Base-by-base conservation (phyloP, 2,329 filamentous ascomycete genomes). In the Fusarium buharicum region DNA sequence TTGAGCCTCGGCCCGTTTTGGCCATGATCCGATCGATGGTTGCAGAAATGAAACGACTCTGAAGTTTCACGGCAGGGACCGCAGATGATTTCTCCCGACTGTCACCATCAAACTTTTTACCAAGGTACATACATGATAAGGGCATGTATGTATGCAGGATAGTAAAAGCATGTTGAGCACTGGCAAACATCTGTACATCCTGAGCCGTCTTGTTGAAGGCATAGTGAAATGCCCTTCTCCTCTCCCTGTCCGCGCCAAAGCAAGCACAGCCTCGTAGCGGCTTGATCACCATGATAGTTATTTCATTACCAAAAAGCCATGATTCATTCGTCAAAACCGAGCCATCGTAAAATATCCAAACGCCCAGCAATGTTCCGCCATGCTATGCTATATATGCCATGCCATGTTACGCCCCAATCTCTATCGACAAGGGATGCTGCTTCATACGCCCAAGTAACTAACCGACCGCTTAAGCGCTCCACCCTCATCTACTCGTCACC, bases 401-500 rank as follows among this genome's bases (percentile, higher is more conserved):
- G 56, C 47, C n/a, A n/a, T n/a, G n/a, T n/a, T 31, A 57, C 46
- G 48, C 37, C 61, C n/a, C 40, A 37, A 37, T 24, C 22, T 24
- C 22, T 24, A 24, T 8, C 22, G 22, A 8, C 40, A 18, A 55
- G 46, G 13, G 30, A 33, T 33, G 30, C 40, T 62, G 37, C 44
- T 47, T 50, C 28, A 46, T 46, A 50, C 50, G 40, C 33, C 47
- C 49, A 30, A 34, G 45, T n/a, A 18, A 47, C 27, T 39, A 59
- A 54, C 14, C 51, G 37, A n/a, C n/a, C n/a, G n/a, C n/a, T 45
- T 40, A 48, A 57, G 31, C 38, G 33, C 31, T 46, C 43, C 51
- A 49, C 49, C 52, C 55, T 48, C 52, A 49, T 59, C 50, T 52
- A 65, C 45, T 63, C 63, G 49, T 62, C 70, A 57, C 71, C 51